Conservation (phyloP, 306 rosid species). For the Cucurbita pepo region DNA sequence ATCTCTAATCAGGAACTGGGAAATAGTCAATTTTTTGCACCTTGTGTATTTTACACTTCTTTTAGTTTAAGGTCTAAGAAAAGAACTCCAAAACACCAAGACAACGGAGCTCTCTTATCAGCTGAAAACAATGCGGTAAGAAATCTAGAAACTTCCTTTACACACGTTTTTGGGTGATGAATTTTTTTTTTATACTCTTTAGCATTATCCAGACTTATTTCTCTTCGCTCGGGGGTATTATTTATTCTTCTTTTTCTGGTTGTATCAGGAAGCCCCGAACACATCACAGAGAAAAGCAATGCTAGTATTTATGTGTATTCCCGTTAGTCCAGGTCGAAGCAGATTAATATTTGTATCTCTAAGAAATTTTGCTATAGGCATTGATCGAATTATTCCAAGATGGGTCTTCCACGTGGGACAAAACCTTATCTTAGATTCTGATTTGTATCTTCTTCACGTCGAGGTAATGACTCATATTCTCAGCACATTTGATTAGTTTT, state of each 20-base stretch:
- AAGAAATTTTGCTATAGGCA: constrained; percentile 61
- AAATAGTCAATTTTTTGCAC: constrained; percentile 39
- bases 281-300: constrained; percentile 9
- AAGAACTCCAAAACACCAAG: constrained; percentile 10
- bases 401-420: constrained; percentile 85
- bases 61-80: background rate
- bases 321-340: constrained; percentile 91
- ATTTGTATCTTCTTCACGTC: constrained; percentile 75
- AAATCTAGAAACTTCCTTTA: background rate
- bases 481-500: background rate
- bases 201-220: background rate
- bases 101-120: background rate
- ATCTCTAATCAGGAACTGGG: constrained; percentile 33
- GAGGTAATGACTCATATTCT: constrained; percentile 38
- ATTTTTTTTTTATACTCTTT: background rate
- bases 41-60: constrained; percentile 37
- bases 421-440: constrained; percentile 83
- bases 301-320: constrained; percentile 56
- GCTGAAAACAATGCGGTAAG: background rate
- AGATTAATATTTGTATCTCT: constrained; percentile 85
- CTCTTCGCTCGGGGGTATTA: background rate
- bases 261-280: constrained; percentile 29
- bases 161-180: background rate
- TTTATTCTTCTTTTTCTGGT: background rate
- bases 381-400: constrained; percentile 61